Conservation (phyloP, 208 protist species). For the Trypanosoma mega region DNA sequence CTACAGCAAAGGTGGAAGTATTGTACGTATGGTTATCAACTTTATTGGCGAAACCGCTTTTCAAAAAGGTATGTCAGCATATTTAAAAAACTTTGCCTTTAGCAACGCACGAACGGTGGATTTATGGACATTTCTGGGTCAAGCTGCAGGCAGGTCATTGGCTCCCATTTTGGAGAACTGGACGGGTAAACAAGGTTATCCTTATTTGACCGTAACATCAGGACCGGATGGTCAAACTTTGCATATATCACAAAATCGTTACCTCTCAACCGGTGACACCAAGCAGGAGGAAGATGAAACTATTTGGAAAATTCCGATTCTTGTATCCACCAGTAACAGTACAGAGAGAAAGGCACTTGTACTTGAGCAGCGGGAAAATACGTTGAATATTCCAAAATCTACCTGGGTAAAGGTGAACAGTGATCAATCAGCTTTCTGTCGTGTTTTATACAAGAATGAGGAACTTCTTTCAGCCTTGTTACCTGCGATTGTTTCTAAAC, state of each 20-base stretch:
- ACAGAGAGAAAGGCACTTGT: conserved; percentile 2
- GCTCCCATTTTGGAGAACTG: conserved; percentile 61
- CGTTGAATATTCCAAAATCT: conserved; percentile 16
- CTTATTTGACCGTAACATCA: conserved; percentile 45
- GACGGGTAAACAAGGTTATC: conserved; percentile 75
- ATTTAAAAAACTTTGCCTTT: conserved; percentile 78
- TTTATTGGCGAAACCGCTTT: conserved; percentile 86
- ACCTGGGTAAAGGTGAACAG: conserved; percentile 73
- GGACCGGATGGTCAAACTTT: conserved; percentile 10
- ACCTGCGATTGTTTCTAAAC: conserved; percentile 36
- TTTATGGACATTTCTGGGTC: conserved; percentile 82
- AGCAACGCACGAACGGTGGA: conserved; percentile 74
- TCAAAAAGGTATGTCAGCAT: conserved; percentile 64
- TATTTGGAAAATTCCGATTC: conserved; percentile 76
- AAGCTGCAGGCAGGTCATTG: conserved; percentile 60
- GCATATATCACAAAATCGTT: conserved; percentile 30
- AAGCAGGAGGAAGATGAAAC: conserved; percentile 35
- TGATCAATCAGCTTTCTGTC: conserved; percentile 72
- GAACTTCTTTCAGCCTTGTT: conserved; percentile 43
- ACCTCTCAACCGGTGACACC: conserved; percentile 37
- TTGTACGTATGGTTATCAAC: conserved; percentile 87
- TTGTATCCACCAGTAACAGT: conserved; percentile 16
- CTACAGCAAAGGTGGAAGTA: conserved; percentile 85
- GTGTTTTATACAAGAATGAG: conserved; percentile 59
- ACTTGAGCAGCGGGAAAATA: conserved; percentile 25